Evolutionary conservation across 2,329 filamentous ascomycete genomes (phyloP).

Genomic region (Xylaria sp.): DNA sequence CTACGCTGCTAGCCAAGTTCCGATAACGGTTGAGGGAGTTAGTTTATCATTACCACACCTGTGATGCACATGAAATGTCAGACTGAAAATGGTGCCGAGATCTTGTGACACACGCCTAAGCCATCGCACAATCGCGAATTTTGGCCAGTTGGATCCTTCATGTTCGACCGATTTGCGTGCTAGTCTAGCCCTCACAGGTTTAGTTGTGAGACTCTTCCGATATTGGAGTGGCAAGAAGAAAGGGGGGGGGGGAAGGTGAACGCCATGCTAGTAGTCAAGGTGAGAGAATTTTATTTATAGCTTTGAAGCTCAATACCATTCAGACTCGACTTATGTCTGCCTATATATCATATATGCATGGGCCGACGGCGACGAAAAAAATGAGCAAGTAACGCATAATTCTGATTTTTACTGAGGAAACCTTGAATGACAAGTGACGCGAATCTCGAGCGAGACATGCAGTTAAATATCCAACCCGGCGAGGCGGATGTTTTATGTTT

Average conservation of each 20-base stretch:
- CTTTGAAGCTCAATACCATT: not conserved
- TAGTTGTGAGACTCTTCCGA: not conserved
- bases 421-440: not conserved
- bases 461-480: not conserved
- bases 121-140: constrained; percentile 16
- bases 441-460: not conserved
- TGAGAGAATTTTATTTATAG: not conserved
- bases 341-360: not conserved
- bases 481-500: not conserved
- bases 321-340: not conserved
- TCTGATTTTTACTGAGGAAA: not conserved
- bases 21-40: constrained; percentile 25
- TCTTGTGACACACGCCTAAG: constrained; percentile 27
- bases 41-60: constrained; percentile 14
- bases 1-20: constrained; percentile 1
- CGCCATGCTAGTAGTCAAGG: not conserved
- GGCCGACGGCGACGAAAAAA: not conserved
- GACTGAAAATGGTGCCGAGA: constrained; percentile 28
- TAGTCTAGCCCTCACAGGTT: constrained; percentile 11
- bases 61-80: constrained; percentile 36
- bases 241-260: not conserved
- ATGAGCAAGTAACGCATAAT: not conserved
- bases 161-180: no score
- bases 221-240: not conserved
- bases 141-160: constrained; percentile 9